Evolutionary conservation across 2,329 filamentous ascomycete genomes (phyloP), one percentile per base, ranked within the genome.

Genomic region (Colletotrichum scovillei): DNA sequence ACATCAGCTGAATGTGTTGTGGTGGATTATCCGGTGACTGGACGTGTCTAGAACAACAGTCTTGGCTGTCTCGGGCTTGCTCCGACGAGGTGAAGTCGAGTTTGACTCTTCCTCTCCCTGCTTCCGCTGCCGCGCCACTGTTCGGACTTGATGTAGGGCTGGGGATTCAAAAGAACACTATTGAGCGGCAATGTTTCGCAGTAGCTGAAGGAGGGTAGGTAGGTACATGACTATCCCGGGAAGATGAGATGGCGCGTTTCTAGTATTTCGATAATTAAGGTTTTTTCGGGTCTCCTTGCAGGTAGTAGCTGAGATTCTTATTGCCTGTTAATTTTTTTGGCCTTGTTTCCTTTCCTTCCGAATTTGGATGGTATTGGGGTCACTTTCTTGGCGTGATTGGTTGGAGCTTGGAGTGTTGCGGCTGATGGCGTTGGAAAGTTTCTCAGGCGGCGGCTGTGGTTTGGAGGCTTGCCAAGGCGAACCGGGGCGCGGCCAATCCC

Each of bases 341-440:
- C 30, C 30, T 32, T 32, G 8, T 6, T 2, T 5, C 26, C n/a
- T 12, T 52, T 58, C 26, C 38, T 70, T 58, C 59, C 70, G 68
- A 64, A 64, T 73, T 42, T 24, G 65, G 69, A 60, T 22, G 65
- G 24, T 14, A 19, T 30, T 30, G 7, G 60, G 42, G 59, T 55
- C 30, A 26, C 32, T 64, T 32, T 38, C 70, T 73, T 60, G 70
- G 70, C 66, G 70, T 69, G 70, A 73, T 73, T 70, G 70, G 19
- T 30, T n/a, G 42, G n/a, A 32, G 30, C 30, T 7, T 11, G 30
- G 38, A n/a, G 46, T 49, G 19, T 9, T 19, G 8, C 42, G 42
- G 42, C 42, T 35, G 42, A 49, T 49, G 42, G 42, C 42, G 42
- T 49, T 49, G 42, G 7, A 35, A 35, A 49, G 42, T 6, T 16